Evolutionary conservation across 345 rosid species (phyloP), one percentile per base, ranked within the genome.

Genomic region (Mangifera indica): DNA sequence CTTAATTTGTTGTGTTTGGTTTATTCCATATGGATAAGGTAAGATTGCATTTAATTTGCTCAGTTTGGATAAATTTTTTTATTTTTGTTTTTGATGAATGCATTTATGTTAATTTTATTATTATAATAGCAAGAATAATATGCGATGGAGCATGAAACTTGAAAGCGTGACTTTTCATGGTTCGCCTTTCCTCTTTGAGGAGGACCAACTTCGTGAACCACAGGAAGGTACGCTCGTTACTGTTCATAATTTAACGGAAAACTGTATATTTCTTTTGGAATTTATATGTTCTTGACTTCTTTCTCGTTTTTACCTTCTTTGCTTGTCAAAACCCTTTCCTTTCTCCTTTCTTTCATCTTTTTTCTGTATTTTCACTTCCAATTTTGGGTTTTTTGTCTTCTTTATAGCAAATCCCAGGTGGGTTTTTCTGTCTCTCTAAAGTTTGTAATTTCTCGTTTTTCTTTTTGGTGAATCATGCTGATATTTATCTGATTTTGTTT

Each of bases 101-200:
- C 34, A 12, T 3, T 1, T 10, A 34, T 15, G 22, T 48, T 48
- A 17, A 48, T 49, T 14, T 7, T 46, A 59, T 17, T 44, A 54
- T 26, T 66, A 60, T 58, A 20, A 58, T 54, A 40, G 21, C 21
- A 44, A 24, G 17, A 15, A 45, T 60, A 29, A 59, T 48, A 49
- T 37, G 69, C 72, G 65, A 52, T 61, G 58, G 70, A 73, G 78
- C 62, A 77, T 71, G 56, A 48, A 74, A 72, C 54, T 77, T 72
- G 64, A 58, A 70, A 75, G 87, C 89, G 84, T 78, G 82, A 72
- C 74, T 79, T 84, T 82, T 72, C 66, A 84, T 77, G 82, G 80
- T 75, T 76, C 76, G 72, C 61, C 18, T 29, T 15, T 65, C 69
- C 62, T 37, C 42, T 37, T 54, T 25, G 54, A 21, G 40, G 81